phyloP scores from a whole-genome alignment of 495 filamentous ascomycete genomes.

The Glonium stellatum region DNA sequence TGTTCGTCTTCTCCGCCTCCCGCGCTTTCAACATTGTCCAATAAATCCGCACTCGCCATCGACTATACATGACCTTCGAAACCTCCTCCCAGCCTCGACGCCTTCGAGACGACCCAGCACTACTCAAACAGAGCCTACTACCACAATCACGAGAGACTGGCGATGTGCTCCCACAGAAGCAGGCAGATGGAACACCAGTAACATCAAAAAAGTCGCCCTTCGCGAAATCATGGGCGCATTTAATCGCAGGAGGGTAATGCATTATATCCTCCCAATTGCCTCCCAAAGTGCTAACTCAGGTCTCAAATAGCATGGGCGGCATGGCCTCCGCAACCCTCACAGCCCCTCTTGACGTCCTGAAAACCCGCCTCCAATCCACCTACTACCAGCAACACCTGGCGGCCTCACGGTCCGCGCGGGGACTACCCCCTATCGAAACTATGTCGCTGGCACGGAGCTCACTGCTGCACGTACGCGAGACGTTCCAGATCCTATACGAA shows the following conservation, averaged over 20 bases:
- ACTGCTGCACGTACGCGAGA: constrained; percentile 63
- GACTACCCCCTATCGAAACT: constrained; percentile 41
- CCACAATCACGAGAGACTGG: constrained; percentile 58
- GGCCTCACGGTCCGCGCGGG: constrained; percentile 41
- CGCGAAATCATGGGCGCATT: constrained; percentile 79
- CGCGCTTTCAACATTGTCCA: not conserved
- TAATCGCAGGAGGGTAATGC: constrained; percentile 77
- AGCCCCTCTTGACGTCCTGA: constrained; percentile 82
- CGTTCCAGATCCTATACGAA: constrained; percentile 68
- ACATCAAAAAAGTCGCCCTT: constrained; percentile 43
- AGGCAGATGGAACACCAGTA: constrained; percentile 34
- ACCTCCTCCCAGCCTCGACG: constrained; percentile 12
- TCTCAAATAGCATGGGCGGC: constrained; percentile 59
- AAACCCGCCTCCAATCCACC: constrained; percentile 82
- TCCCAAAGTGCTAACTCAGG: constrained; percentile 17
- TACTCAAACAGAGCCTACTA: constrained; percentile 19
- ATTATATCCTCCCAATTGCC: constrained; percentile 10
- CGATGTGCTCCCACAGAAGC: constrained; percentile 45
- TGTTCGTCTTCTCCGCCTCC: not conserved
- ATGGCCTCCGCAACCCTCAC: constrained; percentile 84
- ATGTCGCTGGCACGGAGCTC: constrained; percentile 43
- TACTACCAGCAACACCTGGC: constrained; percentile 70
- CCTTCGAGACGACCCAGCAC: constrained; percentile 9
- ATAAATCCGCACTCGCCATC: not conserved
- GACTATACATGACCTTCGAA: constrained; percentile 22